A percentile compares a stretch with the other conserved stretches of the same genome.
Evolutionary conservation across 2,329 filamentous ascomycete species (phyloP).

Genomic region (Zasmidium angulare): DNA sequence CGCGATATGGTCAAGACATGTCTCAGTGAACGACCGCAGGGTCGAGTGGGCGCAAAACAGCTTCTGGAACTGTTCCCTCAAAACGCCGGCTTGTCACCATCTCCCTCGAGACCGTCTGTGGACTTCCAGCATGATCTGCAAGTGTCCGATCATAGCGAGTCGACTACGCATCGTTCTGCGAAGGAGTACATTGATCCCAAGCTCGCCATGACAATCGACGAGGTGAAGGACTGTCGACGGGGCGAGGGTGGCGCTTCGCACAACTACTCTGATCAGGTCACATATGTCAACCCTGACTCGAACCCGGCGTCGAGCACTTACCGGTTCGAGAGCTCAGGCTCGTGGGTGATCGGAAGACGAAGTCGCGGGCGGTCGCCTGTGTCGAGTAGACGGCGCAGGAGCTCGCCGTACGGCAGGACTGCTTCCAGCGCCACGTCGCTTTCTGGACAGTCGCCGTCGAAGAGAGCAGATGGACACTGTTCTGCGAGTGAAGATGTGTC

Average conservation of each 20-base stretch:
- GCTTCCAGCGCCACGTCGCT: conserved; percentile 31
- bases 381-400: conserved; percentile 33
- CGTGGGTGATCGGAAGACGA: conserved; percentile 42
- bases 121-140: conserved; percentile 17
- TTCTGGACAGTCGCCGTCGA: conserved; percentile 16
- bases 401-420: conserved; percentile 36
- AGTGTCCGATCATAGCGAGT: conserved; percentile 40
- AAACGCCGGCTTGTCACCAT: conserved; percentile 15
- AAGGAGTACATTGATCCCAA: conserved; percentile 51
- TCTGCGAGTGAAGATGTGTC: neutral
- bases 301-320: conserved; percentile 46
- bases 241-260: conserved; percentile 5
- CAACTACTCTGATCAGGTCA: conserved; percentile 29
- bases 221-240: conserved; percentile 36
- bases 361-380: conserved; percentile 35
- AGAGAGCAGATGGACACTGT: neutral
- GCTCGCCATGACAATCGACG: conserved; percentile 45
- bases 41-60: conserved; percentile 69
- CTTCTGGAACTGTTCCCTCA: conserved; percentile 69
- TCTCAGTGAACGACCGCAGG: conserved; percentile 70
- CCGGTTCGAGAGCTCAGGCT: conserved; percentile 43
- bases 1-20: conserved; percentile 73
- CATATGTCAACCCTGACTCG: conserved; percentile 36
- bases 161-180: conserved; percentile 42
- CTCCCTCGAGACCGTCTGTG: conserved; percentile 6